Evolutionary conservation across 176 grass and related monocot genomes (phyloP), one percentile per base, ranked within the genome.

Genomic region (Cenchrus fungigraminus): DNA sequence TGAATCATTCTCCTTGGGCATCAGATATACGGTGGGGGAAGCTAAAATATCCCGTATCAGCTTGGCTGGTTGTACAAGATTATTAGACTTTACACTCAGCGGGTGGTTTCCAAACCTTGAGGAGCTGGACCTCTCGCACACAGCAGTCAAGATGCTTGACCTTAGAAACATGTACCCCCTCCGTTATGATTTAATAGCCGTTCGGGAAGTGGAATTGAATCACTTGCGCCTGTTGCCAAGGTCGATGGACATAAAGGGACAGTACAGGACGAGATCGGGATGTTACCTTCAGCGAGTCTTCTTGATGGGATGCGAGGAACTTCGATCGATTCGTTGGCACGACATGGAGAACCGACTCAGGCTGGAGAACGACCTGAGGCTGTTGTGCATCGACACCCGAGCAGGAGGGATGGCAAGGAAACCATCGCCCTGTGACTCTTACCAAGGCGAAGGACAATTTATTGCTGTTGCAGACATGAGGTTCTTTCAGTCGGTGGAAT

Each of bases 341-440:
- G 22, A 25, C 22, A 25, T 25, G 22, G 22, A 25, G 22, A 25
- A 25, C 22, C 22, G 22, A 25, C 22, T 25, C 22, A 25, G 22
- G 22, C 46, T 4, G 0, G 12, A 44, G 0, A 12, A 3, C 17
- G 15, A 40, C 11, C 49, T 75, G 12, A 75, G 51, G 8, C 15
- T 75, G 50, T 3, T 78, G n/a, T 49, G 58, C 57, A 78, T 78
- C 2, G 76, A 78, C 58, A 78, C 57, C 6, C 57, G 57, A 63
- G 58, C 20, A 49, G 17, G 34, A 46, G 42, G 4, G 8, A 8
- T 57, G 5, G 6, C 55, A 16, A 4, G 3, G 22, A 59, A 61
- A 43, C 65, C 65, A 68, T 43, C 12, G 22, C 2, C 11, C 0
- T 25, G 22, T 25, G 22, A 61, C 46, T 16, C 34, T 20, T 76